Base-by-base conservation (phyloP, 1,139 yeast species). In the Candida glucosophila region DNA sequence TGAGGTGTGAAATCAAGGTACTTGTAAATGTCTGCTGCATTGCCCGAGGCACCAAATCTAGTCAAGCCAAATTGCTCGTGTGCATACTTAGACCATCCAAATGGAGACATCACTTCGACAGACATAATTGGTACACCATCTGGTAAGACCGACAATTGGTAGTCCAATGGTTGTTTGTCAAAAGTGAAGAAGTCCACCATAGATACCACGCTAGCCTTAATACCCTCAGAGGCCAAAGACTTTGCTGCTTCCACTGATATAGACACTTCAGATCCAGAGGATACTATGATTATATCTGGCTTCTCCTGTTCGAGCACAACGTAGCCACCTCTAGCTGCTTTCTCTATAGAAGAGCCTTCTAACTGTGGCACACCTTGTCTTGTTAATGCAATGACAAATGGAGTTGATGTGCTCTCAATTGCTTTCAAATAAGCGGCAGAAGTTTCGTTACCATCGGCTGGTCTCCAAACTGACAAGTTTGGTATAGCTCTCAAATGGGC, bases 361-460 rank as follows among this genome's bases (percentile, higher is more conserved):
- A 90, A 75, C 63, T 90, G 97, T 36, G 98, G 97, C 55, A 90
- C 68, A 79, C 83, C 83, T 69, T 92, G 98, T 73, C 99, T 88
- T 32, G 97, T 77, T 43, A 92, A 73, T 38, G 97, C 96, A 58
- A 90, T 67, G 48, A 92, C 67, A 34, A 92, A 72, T 41, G 99
- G 98, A 31, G 95, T 85, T 46, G 68, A 63, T 36, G 62, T 70
- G 33, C 78, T 64, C 52, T 71, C 75, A 39, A 90, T 49, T 30
- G 98, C 83, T 43, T 68, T 67, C 62, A 72, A 65, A 77, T 90
- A 90, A 40, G 98, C 95, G 51, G 97, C 99, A 42, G 96, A 82
- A 41, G 82, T 79, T 70, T 90, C 99, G 60, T 90, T 90, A 69
- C 99, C 99, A 58, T 92, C 98, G 53, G 98, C 98, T 46, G 98